Evolutionary conservation across 2,329 filamentous ascomycete species (phyloP).

Genomic region (Falciphora oryzae): DNA sequence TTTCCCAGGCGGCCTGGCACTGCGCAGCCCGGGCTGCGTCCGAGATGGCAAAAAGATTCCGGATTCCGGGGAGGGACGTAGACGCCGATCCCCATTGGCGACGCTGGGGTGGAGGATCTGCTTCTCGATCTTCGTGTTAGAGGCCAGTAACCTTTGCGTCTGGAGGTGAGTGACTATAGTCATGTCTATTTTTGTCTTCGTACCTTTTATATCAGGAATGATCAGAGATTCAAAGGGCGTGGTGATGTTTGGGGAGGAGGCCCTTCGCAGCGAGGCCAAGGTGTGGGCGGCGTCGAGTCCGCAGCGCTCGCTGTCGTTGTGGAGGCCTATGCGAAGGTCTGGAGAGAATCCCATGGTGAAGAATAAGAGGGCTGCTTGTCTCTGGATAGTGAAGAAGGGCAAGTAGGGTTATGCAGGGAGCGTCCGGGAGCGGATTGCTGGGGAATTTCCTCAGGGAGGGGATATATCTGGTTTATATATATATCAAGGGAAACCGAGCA

Average conservation of each 20-base stretch:
- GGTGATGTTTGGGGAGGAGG: not conserved
- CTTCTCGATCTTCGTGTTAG: not conserved
- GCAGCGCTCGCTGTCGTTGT: not conserved
- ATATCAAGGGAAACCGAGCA: not conserved
- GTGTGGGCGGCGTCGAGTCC: not conserved
- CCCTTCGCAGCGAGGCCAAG: not conserved
- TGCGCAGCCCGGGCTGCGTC: not conserved
- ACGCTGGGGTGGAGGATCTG: not conserved
- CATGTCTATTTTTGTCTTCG: not conserved
- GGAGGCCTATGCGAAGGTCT: not conserved
- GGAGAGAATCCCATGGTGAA: not conserved
- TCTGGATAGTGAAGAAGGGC: not conserved
- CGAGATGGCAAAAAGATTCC: not conserved
- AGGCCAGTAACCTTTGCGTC: not conserved
- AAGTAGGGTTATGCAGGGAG: not conserved
- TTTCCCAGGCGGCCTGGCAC: not conserved
- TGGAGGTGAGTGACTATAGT: no score
- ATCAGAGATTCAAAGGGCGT: not conserved
- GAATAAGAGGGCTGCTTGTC: not conserved
- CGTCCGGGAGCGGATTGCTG: not conserved
- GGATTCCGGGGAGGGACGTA: not conserved
- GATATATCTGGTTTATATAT: not conserved
- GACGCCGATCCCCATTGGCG: no score
- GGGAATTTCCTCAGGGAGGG: not conserved
- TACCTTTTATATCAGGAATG: not conserved